phyloP scores from a whole-genome alignment of 2,329 filamentous ascomycete species.

The Cladophialophora bantiana region DNA sequence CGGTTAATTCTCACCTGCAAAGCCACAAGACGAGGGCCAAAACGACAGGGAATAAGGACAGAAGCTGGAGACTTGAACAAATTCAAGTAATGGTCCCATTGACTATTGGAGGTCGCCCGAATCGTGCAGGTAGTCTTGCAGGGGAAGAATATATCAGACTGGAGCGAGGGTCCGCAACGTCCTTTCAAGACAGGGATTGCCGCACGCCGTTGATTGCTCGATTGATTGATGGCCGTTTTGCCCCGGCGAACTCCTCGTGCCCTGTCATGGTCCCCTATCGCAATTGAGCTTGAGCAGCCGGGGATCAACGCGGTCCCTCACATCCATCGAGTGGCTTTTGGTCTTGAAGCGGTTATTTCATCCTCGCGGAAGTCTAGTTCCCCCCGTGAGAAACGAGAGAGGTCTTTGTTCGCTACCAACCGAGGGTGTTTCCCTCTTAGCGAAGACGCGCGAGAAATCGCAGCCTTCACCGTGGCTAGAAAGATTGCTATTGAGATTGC shows the following conservation, averaged over 20 bases:
- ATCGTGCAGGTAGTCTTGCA: conserved; percentile 15
- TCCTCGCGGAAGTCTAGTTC: neutral
- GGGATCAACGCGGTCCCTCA: neutral
- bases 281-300: neutral
- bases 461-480: neutral
- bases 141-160: conserved; percentile 11
- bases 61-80: conserved; percentile 4
- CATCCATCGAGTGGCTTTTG: neutral
- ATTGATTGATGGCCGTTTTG: neutral
- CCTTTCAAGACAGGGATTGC: conserved; percentile 19
- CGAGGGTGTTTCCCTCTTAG: neutral
- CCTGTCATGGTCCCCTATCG: neutral
- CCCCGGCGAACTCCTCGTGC: neutral
- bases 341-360: neutral
- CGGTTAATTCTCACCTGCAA: conserved; percentile 31
- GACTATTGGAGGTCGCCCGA: conserved; percentile 14
- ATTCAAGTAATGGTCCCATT: conserved; percentile 10
- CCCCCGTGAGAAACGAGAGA: neutral
- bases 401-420: neutral
- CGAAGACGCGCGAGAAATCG: neutral
- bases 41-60: conserved; percentile 3
- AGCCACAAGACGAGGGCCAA: conserved; percentile 23
- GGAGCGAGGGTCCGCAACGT: conserved; percentile 10
- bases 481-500: conserved; percentile 1
- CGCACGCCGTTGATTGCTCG: conserved; percentile 17